Evolutionary conservation across 306 rosid genomes (phyloP).

Genomic region (Arachis hypogaea): DNA sequence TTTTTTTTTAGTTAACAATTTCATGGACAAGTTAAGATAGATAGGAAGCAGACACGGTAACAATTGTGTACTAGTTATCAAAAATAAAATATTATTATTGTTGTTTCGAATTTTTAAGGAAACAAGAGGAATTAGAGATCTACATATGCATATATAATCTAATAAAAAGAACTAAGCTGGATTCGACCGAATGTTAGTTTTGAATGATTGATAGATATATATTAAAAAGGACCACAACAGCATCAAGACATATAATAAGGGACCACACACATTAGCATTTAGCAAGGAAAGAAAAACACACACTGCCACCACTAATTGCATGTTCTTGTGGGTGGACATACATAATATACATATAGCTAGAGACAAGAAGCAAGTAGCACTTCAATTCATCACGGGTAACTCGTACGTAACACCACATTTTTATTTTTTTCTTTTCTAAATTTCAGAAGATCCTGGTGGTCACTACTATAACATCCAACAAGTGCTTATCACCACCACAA

Average conservation of each 20-base stretch:
- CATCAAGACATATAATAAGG: constrained; percentile 34
- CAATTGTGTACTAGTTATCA: constrained; percentile 20
- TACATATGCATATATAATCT: constrained; percentile 31
- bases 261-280: constrained; percentile 23
- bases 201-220: too few species aligned
- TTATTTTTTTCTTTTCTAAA: too few species aligned
- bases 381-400: constrained; percentile 38
- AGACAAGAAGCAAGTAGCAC: constrained; percentile 40
- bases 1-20: too few species aligned
- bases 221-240: constrained; percentile 41
- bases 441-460: too few species aligned
- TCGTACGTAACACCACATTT: too few species aligned
- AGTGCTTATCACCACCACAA: constrained; percentile 8
- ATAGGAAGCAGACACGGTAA: constrained; percentile 23
- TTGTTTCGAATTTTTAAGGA: constrained; percentile 46
- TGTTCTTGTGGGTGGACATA: constrained; percentile 32
- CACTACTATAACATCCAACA: constrained; percentile 3
- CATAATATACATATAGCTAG: constrained; percentile 19
- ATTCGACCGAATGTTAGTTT: constrained; percentile 30
- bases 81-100: too few species aligned
- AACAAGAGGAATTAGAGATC: constrained; percentile 32
- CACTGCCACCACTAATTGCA: constrained; percentile 37
- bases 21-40: background rate
- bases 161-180: constrained; percentile 20
- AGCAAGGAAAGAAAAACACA: constrained; percentile 15